Conservation (phyloP, 75 land plant genomes). For the Sequoiadendron giganteum region DNA sequence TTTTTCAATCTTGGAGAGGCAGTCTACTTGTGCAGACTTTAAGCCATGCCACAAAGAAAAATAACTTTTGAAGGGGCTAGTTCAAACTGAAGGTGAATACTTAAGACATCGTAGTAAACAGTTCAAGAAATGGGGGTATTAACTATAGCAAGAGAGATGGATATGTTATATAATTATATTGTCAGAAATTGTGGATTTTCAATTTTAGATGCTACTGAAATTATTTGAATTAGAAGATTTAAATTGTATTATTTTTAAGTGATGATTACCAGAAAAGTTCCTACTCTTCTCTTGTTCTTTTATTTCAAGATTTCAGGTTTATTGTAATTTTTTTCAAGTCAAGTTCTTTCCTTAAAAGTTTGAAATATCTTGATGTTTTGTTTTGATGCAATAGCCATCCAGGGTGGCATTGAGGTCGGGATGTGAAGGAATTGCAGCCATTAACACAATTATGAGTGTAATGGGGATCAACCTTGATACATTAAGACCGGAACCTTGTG, state of each 20-base stretch:
- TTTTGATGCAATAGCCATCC: slow-evolving; percentile 64
- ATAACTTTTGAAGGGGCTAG: neutral
- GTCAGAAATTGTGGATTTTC: neutral
- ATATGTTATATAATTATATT: neutral
- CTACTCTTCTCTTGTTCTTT: neutral
- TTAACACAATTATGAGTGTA: slow-evolving; percentile 96
- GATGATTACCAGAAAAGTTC: neutral
- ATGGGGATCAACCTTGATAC: slow-evolving; percentile 98
- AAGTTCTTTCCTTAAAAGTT: neutral
- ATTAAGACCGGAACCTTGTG: slow-evolving; percentile 96
- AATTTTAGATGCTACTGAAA: neutral
- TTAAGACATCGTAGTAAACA: neutral
- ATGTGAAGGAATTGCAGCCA: slow-evolving; percentile 93
- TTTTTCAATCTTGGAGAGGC: neutral
- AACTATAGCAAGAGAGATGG: neutral
- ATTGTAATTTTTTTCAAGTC: neutral
- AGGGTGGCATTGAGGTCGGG: slow-evolving; percentile 81
- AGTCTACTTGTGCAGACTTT: neutral
- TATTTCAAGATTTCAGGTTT: neutral
- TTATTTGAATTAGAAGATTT: neutral
- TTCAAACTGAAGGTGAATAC: neutral
- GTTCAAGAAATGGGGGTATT: neutral
- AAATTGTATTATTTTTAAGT: neutral
- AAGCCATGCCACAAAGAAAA: neutral
- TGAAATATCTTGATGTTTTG: neutral